Evolutionary conservation across 169 alveolate species (phyloP).

Genomic region (Amoebophrya sp.): DNA sequence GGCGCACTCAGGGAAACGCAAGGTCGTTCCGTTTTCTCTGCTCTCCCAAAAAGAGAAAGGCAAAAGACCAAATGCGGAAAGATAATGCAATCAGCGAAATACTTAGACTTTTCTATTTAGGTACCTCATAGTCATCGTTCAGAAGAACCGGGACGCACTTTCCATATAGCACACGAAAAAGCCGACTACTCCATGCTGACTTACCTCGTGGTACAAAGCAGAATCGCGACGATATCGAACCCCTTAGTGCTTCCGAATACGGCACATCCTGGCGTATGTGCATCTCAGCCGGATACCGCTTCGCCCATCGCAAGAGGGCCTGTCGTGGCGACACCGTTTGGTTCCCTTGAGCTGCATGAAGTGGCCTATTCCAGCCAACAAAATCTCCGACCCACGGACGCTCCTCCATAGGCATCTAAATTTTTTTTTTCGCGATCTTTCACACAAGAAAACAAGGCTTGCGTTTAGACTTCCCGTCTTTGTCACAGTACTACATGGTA

Average conservation of each 20-base stretch:
- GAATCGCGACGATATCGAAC: constrained; percentile 38
- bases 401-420: not conserved
- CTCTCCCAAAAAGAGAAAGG: not conserved
- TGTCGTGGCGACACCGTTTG: not conserved
- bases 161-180: constrained; percentile 39
- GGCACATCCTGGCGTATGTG: constrained; percentile 49
- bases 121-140: constrained; percentile 38
- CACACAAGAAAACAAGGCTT: too few relatives aligned
- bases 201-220: constrained; percentile 52
- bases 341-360: constrained; percentile 37
- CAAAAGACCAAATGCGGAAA: not conserved
- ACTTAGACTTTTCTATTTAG: too few relatives aligned
- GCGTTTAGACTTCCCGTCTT: too few relatives aligned
- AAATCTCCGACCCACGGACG: constrained; percentile 1
- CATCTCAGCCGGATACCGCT: constrained; percentile 31
- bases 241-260: constrained; percentile 15
- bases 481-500: too few relatives aligned
- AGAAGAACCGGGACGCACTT: constrained; percentile 48
- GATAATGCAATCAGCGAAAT: too few relatives aligned
- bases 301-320: not conserved
- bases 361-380: constrained; percentile 44
- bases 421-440: too few relatives aligned
- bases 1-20: not conserved
- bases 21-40: not conserved
- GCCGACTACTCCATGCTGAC: constrained; percentile 46